These are phyloP conservation scores for Starmerella vaccinii DNA, from an alignment of 805 yeast genomes.

Conservation along the genomic window DNA sequence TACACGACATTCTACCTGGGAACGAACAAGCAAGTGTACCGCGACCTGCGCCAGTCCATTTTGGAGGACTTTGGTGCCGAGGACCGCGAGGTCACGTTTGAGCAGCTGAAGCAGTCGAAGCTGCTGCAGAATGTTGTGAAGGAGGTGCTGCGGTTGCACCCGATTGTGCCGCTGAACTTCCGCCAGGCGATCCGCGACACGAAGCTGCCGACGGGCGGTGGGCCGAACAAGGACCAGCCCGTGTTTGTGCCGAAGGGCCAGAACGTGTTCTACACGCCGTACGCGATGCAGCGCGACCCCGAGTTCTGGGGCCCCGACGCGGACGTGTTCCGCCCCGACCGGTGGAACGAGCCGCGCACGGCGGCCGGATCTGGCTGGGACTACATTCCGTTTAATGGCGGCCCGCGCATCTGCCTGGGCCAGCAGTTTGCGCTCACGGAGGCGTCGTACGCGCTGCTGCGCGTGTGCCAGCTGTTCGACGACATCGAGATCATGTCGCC, in stretches of 20 bases:
- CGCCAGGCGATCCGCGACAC: constrained; percentile 40
- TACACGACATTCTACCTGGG: constrained; percentile 39
- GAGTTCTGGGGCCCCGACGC: constrained; percentile 40
- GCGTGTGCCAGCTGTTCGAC: constrained; percentile 33
- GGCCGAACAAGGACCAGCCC: constrained; percentile 34
- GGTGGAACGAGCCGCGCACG: constrained; percentile 35
- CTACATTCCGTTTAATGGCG: constrained; percentile 46
- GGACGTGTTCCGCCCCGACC: constrained; percentile 38
- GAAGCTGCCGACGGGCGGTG: constrained; percentile 44
- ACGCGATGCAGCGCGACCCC: constrained; percentile 37
- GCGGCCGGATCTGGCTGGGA: constrained; percentile 37
- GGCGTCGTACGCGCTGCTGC: constrained; percentile 37
- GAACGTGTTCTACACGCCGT: constrained; percentile 34
- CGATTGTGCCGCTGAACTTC: constrained; percentile 43
- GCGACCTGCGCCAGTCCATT: constrained; percentile 34
- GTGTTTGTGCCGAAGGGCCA: constrained; percentile 38
- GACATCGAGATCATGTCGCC: constrained; percentile 20
- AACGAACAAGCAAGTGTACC: constrained; percentile 30
- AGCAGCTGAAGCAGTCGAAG: constrained; percentile 41
- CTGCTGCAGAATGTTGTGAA: constrained; percentile 40
- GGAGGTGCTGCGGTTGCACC: constrained; percentile 43
- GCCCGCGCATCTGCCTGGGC: constrained; percentile 47
- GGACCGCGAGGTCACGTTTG: constrained; percentile 33
- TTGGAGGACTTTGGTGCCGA: constrained; percentile 32
- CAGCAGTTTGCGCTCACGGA: constrained; percentile 49